Base-by-base conservation (phyloP, 495 filamentous ascomycete genomes). In the Penicillium dipodomyicola region DNA sequence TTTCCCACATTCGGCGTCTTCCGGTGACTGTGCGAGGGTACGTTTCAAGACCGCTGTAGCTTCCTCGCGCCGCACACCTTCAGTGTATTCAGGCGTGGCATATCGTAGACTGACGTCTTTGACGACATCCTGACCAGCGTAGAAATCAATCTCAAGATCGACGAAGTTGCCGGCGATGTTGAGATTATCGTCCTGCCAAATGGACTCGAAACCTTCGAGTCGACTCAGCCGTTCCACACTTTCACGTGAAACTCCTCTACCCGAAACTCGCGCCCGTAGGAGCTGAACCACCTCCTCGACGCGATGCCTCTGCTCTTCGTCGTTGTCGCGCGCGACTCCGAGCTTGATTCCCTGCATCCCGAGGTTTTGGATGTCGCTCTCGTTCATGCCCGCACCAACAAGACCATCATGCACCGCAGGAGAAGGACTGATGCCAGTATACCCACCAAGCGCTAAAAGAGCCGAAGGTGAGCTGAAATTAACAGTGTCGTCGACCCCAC, bases 181-280 rank as follows among this genome's bases (percentile, higher is more conserved):
- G 58, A 94, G 72, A 23, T 80, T 84, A 55, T 84, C 75, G 15
- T 82, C 78, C 60, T 90, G 87, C 83, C 87, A 88, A 30, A 90
- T 73, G 46, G 80, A 84, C 52, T 94, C 90, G 30, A 97, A 81
- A 19, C 85, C 90, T 54, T 88, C 80, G 22, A 87, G 77, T 60
- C 82, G 80, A 6, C 85, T 88, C 33, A 96, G 62, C 41, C 90
- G 80, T 70, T 93, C 90, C 40, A 97, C 77, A 0, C 90, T 90
- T 42, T 91, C 87, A 49, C 92, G 84, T 49, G 90, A 89, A 32
- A 98, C 89, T 19, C 75, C 76, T 47, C 78, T 63, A 3, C 77
- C 77, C 6, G 75, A 65, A 2, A 79, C 77, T 11, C 77, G 77
- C 12, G 70, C 63, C 17, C 68, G 67, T 9, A 82, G 53, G 35